These are phyloP conservation scores for Phytophthora brassicae DNA, from an alignment of 352 stramenopile genomes.

Conservation along the genomic window DNA sequence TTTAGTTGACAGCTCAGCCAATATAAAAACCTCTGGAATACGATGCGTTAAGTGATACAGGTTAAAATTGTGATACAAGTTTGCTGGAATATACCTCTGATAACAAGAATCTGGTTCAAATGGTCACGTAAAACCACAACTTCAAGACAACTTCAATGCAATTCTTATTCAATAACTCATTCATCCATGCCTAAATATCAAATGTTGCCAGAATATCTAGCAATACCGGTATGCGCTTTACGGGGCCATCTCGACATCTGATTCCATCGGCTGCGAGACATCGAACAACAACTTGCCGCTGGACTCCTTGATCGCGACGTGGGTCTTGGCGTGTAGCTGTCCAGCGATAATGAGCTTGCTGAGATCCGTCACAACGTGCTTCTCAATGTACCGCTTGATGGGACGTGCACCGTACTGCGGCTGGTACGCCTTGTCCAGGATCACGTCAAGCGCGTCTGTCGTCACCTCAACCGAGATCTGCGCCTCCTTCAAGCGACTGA, in stretches of 20 bases:
- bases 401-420: conserved; percentile 94
- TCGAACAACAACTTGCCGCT: conserved; percentile 55
- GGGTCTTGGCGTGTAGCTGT: conserved; percentile 58
- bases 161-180: too few species aligned
- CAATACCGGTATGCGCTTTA: conserved; percentile 13
- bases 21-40: background rate
- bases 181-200: background rate
- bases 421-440: conserved; percentile 93
- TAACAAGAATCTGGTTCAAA: too few species aligned
- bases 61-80: too few species aligned
- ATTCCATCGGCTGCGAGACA: conserved; percentile 44
- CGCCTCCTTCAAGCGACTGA: conserved; percentile 69
- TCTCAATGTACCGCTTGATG: conserved; percentile 96
- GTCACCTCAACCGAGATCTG: conserved; percentile 77
- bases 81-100: too few species aligned
- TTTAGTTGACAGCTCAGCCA: conserved; percentile 16
- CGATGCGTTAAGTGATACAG: too few species aligned
- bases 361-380: conserved; percentile 91
- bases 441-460: conserved; percentile 86
- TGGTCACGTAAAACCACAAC: background rate
- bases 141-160: conserved; percentile 13
- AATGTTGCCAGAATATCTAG: conserved; percentile 8
- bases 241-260: conserved; percentile 33
- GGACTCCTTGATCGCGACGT: conserved; percentile 59
- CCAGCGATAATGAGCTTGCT: conserved; percentile 72